phyloP scores from a whole-genome alignment of 257 asterid genomes.

The Fraxinus cuspidata region DNA sequence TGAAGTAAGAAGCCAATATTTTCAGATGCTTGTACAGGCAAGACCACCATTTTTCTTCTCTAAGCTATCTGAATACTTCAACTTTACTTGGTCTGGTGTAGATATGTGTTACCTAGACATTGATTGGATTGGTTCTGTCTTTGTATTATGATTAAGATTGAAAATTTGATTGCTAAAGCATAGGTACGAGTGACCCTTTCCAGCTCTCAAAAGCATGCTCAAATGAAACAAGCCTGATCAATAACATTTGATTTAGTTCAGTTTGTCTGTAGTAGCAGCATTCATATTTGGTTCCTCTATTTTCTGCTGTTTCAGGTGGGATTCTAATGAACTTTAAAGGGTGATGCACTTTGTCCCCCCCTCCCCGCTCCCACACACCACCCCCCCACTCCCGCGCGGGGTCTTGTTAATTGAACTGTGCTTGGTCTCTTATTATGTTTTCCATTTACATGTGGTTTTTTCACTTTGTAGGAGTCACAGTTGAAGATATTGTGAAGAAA shows the following conservation, averaged over 20 bases:
- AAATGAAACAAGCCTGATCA: constrained; percentile 7
- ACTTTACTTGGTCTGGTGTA: constrained; percentile 15
- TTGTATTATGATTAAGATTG: background rate
- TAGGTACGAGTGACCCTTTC: background rate
- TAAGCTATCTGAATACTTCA: background rate
- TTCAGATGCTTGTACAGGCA: background rate
- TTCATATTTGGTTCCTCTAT: background rate
- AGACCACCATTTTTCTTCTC: constrained; percentile 6
- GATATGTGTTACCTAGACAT: background rate
- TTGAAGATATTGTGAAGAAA: constrained; percentile 65
- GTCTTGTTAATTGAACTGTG: constrained; percentile 10
- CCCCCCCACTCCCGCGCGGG: background rate
- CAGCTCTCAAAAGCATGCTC: constrained; percentile 20
- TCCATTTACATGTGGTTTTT: constrained; percentile 11
- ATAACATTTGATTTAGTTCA: background rate
- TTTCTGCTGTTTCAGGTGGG: background rate
- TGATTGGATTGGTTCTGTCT: background rate
- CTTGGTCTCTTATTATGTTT: constrained; percentile 14
- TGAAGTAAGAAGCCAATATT: background rate
- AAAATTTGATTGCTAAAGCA: constrained; percentile 9
- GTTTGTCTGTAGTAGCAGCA: background rate
- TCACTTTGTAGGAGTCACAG: constrained; percentile 46
- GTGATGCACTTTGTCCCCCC: constrained; percentile 2
- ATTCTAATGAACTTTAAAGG: constrained; percentile 12
- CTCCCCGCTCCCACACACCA: background rate